Evolutionary conservation across 345 rosid species (phyloP).

Genomic region (Zanthoxylum bungeanum): DNA sequence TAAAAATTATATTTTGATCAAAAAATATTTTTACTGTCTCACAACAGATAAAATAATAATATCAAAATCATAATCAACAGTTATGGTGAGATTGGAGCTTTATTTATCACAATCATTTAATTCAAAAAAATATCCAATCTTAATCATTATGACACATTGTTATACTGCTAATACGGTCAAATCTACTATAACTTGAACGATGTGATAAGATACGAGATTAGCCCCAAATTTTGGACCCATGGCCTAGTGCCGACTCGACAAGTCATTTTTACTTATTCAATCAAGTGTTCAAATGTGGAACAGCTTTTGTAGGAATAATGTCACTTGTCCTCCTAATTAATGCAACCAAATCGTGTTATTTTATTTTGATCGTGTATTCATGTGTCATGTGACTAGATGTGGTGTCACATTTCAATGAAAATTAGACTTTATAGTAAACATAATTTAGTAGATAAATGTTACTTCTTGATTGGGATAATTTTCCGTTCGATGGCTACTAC

Average conservation of each 20-base stretch:
- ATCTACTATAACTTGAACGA: too few relatives aligned
- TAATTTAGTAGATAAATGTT: neutral
- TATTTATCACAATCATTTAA: too few relatives aligned
- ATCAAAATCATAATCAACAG: too few relatives aligned
- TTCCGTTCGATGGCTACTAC: neutral
- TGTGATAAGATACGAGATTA: constrained; percentile 6
- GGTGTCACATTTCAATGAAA: neutral
- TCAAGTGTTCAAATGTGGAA: neutral
- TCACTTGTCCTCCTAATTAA: neutral
- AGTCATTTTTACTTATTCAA: neutral
- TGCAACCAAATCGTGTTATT: neutral
- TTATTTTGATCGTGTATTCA: neutral
- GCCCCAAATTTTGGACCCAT: neutral
- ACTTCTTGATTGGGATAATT: neutral
- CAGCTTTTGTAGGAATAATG: neutral
- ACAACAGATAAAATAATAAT: too few relatives aligned
- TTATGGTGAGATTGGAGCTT: too few relatives aligned
- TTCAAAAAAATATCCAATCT: neutral
- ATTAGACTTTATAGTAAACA: neutral
- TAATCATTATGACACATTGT: neutral
- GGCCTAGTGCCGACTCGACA: neutral
- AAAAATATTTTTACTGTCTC: too few relatives aligned
- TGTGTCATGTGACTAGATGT: neutral
- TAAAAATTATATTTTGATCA: too few relatives aligned
- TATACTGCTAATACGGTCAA: too few relatives aligned